A percentile compares a stretch with the other conserved stretches of the same genome.
These are phyloP conservation scores for Gossypium gossypioides DNA, from an alignment of 441 rosid genomes.

Conservation along the genomic window DNA sequence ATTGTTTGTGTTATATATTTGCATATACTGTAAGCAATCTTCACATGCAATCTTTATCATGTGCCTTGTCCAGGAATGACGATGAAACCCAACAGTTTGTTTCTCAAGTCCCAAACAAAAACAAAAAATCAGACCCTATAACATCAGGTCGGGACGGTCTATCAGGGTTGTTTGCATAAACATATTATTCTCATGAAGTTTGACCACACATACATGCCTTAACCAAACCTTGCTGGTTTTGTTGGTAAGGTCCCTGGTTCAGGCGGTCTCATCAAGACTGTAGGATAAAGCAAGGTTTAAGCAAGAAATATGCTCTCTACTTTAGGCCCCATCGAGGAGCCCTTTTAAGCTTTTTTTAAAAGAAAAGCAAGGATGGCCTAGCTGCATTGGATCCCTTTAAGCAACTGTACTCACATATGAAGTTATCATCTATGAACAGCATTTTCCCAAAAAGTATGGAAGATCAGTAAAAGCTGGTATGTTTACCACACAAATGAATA, in stretches of 20 bases:
- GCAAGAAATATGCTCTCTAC: neutral
- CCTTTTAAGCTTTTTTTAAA: neutral
- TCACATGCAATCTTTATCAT: neutral
- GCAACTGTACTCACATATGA: neutral
- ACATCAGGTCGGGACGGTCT: neutral
- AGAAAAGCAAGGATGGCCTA: neutral
- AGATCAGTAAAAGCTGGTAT: neutral
- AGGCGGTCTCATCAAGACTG: neutral
- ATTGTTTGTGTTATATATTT: neutral
- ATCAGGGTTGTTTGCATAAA: neutral
- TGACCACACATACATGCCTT: neutral
- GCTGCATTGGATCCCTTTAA: neutral
- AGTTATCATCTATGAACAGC: neutral
- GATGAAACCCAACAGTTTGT: neutral
- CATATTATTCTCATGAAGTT: neutral
- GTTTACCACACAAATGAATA: neutral
- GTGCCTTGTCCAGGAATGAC: neutral
- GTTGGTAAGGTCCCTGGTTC: neutral
- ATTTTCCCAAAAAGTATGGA: neutral
- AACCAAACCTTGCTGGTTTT: neutral
- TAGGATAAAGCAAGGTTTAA: neutral
- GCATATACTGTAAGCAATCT: neutral
- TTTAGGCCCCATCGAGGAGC: neutral
- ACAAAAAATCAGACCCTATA: neutral
- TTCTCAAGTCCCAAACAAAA: neutral